Evolutionary conservation across 2,329 filamentous ascomycete species (phyloP), one percentile per base, ranked within the genome.

Genomic region (Pestalotiopsis sp.): DNA sequence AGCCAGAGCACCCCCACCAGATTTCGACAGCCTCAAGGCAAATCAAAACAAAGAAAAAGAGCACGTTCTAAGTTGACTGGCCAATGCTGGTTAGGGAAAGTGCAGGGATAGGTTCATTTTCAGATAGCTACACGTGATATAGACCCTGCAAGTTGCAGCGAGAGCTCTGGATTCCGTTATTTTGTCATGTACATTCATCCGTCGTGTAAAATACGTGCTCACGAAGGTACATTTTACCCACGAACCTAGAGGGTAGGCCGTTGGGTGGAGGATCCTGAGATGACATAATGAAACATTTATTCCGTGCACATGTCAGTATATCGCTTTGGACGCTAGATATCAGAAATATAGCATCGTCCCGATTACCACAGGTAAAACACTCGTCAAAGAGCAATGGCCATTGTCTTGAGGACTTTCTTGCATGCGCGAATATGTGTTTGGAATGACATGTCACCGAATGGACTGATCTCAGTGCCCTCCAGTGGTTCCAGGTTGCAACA

Each of bases 21-120:
- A 56, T 45, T 45, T 31, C 20, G 63, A 40, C n/a, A 62, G 27
- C 36, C 59, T 62, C 27, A 17, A 20, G 49, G 17, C 63, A 66
- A 66, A 66, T 66, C 41, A 66, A 66, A 66, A 66, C 63, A 66
- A 66, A 66, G 49, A n/a, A 36, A 36, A 38, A 25, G 17, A 49
- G 63, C 63, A 66, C 63, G 63, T 66, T 66, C 40, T 31, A 27
- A 17, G 17, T 41, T 66, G 36, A 64, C 40, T 45, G 61, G 61
- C 61, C 20, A 25, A 36, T 25, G 36, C 20, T 6, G 20, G 20
- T 25, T 14, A 49, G 45, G 59, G 27, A 62, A 20, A 62, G n/a
- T 40, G 31, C 59, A 62, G 27, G 59, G 59, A 36, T 36, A n/a
- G 5, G 9, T 61, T 36, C 31, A 20, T 49, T 64, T 49, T n/a